These are phyloP conservation scores for Silene latifolia DNA, from an alignment of 148 eudicot genomes.

Conservation along the genomic window DNA sequence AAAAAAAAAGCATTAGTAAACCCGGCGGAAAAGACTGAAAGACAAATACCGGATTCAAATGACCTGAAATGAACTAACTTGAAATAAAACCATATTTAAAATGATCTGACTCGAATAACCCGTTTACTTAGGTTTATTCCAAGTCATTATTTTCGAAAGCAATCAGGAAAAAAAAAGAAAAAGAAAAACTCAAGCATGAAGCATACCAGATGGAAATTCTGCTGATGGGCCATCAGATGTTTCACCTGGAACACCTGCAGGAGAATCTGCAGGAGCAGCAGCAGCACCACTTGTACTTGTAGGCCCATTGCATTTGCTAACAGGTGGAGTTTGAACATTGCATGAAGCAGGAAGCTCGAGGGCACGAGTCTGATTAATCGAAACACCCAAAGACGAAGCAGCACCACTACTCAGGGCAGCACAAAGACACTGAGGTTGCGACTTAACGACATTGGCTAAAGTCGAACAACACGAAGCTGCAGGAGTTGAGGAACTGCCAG, in stretches of 20 bases:
- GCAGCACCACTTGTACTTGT: slow-evolving; percentile 15
- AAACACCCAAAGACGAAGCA: slow-evolving; percentile 32
- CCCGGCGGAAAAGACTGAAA: background rate
- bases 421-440: slow-evolving; percentile 54
- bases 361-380: slow-evolving; percentile 38
- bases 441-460: slow-evolving; percentile 38
- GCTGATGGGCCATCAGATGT: slow-evolving; percentile 27
- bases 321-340: slow-evolving; percentile 40
- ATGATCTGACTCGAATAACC: no score
- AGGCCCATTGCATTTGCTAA: slow-evolving; percentile 33
- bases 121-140: no score
- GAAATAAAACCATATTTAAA: no score
- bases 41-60: background rate
- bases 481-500: slow-evolving; percentile 50
- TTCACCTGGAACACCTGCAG: slow-evolving; percentile 15
- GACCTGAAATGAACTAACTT: no score
- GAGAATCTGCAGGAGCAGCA: slow-evolving; percentile 27
- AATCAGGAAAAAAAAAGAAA: no score
- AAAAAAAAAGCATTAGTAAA: background rate
- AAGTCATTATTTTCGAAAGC: no score
- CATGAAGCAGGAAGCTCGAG: slow-evolving; percentile 36
- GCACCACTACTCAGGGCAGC: slow-evolving; percentile 28
- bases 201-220: slow-evolving; percentile 35
- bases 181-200: no score
- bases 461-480: slow-evolving; percentile 51